Conservation (phyloP, 495 filamentous ascomycete species). For the Trichoderma gamsii region DNA sequence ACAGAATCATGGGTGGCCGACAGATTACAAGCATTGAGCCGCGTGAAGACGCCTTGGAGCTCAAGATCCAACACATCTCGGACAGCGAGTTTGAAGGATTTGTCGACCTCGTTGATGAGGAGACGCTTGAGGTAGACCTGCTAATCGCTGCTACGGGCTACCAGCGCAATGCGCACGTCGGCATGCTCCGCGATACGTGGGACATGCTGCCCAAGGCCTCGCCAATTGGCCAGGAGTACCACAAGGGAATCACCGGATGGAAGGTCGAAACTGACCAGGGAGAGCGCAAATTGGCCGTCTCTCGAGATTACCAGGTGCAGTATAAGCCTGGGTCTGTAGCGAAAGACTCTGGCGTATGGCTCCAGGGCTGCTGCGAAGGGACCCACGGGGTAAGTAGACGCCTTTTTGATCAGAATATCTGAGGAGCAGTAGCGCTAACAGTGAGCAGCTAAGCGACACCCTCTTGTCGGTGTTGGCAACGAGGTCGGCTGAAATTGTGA, state of each 20-base stretch:
- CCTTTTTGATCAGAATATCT: not conserved
- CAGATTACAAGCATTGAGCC: slow-evolving; percentile 55
- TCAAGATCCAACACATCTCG: slow-evolving; percentile 31
- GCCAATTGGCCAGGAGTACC: not conserved
- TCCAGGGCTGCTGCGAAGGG: slow-evolving; percentile 89
- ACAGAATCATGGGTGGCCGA: slow-evolving; percentile 65
- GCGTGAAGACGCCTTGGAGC: slow-evolving; percentile 1
- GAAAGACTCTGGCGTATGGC: slow-evolving; percentile 69
- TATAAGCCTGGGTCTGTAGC: slow-evolving; percentile 62
- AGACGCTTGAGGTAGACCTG: slow-evolving; percentile 66
- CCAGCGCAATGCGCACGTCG: slow-evolving; percentile 66
- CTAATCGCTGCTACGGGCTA: slow-evolving; percentile 89
- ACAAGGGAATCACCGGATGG: slow-evolving; percentile 25
- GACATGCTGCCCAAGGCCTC: slow-evolving; percentile 51
- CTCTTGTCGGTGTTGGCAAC: slow-evolving; percentile 71
- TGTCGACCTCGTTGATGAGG: slow-evolving; percentile 29
- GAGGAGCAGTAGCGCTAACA: slow-evolving; percentile 13
- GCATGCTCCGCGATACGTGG: slow-evolving; percentile 61
- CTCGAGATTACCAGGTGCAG: slow-evolving; percentile 67
- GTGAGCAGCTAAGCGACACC: slow-evolving; percentile 61
- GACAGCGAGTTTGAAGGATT: slow-evolving; percentile 37
- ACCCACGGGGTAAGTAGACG: slow-evolving; percentile 73
- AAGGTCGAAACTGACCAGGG: slow-evolving; percentile 27
- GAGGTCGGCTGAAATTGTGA: slow-evolving; percentile 70
- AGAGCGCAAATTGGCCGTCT: slow-evolving; percentile 25